Base-by-base conservation (phyloP, 2,329 filamentous ascomycete genomes). In the Paecilomyces formosus region DNA sequence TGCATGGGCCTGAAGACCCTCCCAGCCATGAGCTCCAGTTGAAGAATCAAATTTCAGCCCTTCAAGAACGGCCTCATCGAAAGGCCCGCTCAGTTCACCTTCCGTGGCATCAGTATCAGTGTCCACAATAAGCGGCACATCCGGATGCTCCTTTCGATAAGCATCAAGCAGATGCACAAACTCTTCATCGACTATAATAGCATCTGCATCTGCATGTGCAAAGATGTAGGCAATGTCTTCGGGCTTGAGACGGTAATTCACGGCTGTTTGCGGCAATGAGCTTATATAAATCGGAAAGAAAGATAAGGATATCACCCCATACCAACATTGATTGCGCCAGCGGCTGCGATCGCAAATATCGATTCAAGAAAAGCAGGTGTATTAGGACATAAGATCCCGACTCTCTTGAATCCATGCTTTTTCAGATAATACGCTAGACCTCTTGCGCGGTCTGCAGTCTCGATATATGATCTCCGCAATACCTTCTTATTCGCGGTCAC, bases 141-240 rank as follows among this genome's bases (percentile, higher is more conserved):
- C 71, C 0, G 87, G 84, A 62, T 89, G 83, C 2, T 74, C 75
- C 60, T 81, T 77, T 59, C 77, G 79, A 73, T 88, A 97, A 0
- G 77, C 76, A 39, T 86, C 85, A 13, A 99, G 78, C 55, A 97
- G 78, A 3, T 78, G 76, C 21, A 85, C 74, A 70, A 87, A 97
- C 73, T 99, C 94, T 30, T 84, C 78, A 69, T 99, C 94, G 3
- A 89, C 90, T 58, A 99, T 87, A 63, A 99, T 90, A 56, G 84
- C 79, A 68, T 99, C 93, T 0, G 90, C 92, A 58, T 96, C 90
- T 6, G 88, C 85, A 76, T 92, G 93, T 49, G 87, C 84, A 68
- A 99, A 90, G 61, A 97, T 96, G 73, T 97, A 99, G 21, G 83
- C 80, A 59, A 99, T 88, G 68, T 99, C 94, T 61, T 92, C 90